These are phyloP conservation scores for Marvania coccoides DNA, from an alignment of 139 green algal genomes.

Conservation along the genomic window DNA sequence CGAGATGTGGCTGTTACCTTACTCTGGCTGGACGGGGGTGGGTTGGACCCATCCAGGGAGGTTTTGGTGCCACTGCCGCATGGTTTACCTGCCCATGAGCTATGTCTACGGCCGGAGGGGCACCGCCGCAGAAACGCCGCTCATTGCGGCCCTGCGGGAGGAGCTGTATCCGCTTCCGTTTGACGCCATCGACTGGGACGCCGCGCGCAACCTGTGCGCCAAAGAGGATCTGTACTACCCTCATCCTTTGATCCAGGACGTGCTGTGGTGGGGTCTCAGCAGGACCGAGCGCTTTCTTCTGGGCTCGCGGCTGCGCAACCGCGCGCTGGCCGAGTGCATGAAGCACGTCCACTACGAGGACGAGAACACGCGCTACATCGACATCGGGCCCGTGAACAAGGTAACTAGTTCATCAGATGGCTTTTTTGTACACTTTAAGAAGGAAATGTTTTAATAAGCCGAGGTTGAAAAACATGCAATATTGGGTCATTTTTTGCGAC, in stretches of 20 bases:
- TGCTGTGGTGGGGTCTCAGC: slow-evolving; percentile 87
- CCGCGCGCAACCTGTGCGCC: slow-evolving; percentile 63
- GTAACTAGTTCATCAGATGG: no score
- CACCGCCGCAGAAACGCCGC: slow-evolving; percentile 46
- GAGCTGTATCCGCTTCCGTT: slow-evolving; percentile 88
- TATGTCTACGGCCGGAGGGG: slow-evolving; percentile 88
- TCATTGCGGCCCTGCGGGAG: slow-evolving; percentile 40
- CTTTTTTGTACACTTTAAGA: no score
- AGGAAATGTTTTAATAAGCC: no score
- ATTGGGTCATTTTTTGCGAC: no score
- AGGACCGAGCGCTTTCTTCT: slow-evolving; percentile 67
- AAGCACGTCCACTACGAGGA: slow-evolving; percentile 98
- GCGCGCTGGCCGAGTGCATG: slow-evolving; percentile 76
- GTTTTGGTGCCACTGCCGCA: slow-evolving; percentile 98
- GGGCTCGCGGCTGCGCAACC: slow-evolving; percentile 54
- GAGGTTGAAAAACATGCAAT: no score
- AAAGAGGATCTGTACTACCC: slow-evolving; percentile 98
- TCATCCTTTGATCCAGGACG: slow-evolving; percentile 86
- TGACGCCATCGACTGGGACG: slow-evolving; percentile 88
- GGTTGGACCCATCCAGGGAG: slow-evolving; percentile 79
- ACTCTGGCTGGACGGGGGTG: slow-evolving; percentile 69
- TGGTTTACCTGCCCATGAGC: slow-evolving; percentile 99
- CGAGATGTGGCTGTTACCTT: slow-evolving; percentile 98
- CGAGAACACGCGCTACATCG: slow-evolving; percentile 95
- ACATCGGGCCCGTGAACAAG: slow-evolving; percentile 99